These are phyloP conservation scores for Lotmaria passim DNA, from an alignment of 208 protist species.

Conservation along the genomic window DNA sequence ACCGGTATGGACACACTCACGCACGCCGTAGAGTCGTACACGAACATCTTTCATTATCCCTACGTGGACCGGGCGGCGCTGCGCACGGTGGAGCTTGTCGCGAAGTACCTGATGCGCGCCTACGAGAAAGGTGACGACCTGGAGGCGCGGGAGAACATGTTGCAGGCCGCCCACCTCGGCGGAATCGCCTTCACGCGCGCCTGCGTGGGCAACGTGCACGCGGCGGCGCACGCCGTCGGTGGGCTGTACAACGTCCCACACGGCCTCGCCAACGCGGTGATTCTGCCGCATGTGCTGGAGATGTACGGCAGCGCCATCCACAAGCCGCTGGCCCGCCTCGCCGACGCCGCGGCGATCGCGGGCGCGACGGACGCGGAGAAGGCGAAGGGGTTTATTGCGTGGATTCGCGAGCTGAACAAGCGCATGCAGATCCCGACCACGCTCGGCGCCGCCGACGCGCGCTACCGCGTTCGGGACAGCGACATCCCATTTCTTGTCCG, in stretches of 20 bases:
- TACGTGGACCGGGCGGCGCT: slow-evolving; percentile 54
- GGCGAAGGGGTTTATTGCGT: slow-evolving; percentile 52
- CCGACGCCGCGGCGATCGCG: slow-evolving; percentile 32
- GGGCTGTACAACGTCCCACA: slow-evolving; percentile 80
- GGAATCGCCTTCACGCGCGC: slow-evolving; percentile 88
- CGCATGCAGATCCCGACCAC: slow-evolving; percentile 49
- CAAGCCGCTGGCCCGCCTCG: slow-evolving; percentile 43
- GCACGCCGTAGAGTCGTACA: slow-evolving; percentile 84
- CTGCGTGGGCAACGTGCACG: slow-evolving; percentile 88
- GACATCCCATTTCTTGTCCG: slow-evolving; percentile 49
- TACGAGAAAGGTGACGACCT: slow-evolving; percentile 58
- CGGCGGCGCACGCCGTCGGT: slow-evolving; percentile 80
- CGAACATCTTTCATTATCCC: slow-evolving; percentile 53
- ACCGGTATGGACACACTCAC: slow-evolving; percentile 89
- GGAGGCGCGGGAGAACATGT: slow-evolving; percentile 71
- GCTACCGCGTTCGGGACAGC: slow-evolving; percentile 41
- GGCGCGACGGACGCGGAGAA: slow-evolving; percentile 43
- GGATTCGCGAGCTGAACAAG: slow-evolving; percentile 51
- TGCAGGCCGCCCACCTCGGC: slow-evolving; percentile 74
- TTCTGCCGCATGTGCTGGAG: slow-evolving; percentile 74
- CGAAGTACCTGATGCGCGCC: slow-evolving; percentile 51
- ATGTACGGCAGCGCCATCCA: slow-evolving; percentile 52
- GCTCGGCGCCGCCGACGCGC: slow-evolving; percentile 31
- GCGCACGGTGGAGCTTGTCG: slow-evolving; percentile 50
- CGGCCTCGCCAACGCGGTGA: slow-evolving; percentile 81